Base-by-base conservation (phyloP, 805 yeast species). In the Torulaspora maleeae region DNA sequence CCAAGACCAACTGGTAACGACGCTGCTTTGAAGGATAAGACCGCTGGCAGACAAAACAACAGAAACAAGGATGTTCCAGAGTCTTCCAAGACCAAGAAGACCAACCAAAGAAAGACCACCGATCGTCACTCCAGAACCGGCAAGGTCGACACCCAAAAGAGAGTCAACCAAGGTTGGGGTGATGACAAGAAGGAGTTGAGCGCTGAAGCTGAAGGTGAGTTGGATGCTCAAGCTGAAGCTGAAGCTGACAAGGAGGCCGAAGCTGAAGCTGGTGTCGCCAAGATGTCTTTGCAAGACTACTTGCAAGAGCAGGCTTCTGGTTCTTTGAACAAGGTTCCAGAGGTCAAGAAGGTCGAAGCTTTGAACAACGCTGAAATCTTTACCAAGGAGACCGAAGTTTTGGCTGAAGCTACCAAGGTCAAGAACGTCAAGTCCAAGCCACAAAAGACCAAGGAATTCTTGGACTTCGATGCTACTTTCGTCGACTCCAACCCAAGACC, bases 81-180 rank as follows among this genome's bases (percentile, higher is more conserved):
- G 58, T 75, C 80, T 59, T 61, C 74, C 49, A 59, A 74, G 46
- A 70, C 79, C 57, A 79, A 79, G 58, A 78, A 78, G 62, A 67
- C 78, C 61, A 71, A 75, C 66, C 79, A 79, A 72, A 67, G 70
- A 63, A 65, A 61, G 58, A 49, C 73, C 69, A 57, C 67, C 54
- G 98, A 91, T 80, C 93, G 95, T 73, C 93, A 82, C 66, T 80
- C 91, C 56, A 86, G 85, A 77, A 66, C 86, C 56, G 87, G 83
- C 65, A 86, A 85, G 77, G 69, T 80, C 62, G 96, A 89, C 75
- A 75, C 95, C 59, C 79, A 77, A 59, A 90, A 88, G 83, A 82
- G 84, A 71, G 77, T 83, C 64, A 79, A 76, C 69, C 83, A 82
- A 72, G 90, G 89, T 56, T 87, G 96, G 91, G 95, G 96, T 66